Conservation (phyloP, 1,139 yeast genomes). For the Yamadazyma siamensis region DNA sequence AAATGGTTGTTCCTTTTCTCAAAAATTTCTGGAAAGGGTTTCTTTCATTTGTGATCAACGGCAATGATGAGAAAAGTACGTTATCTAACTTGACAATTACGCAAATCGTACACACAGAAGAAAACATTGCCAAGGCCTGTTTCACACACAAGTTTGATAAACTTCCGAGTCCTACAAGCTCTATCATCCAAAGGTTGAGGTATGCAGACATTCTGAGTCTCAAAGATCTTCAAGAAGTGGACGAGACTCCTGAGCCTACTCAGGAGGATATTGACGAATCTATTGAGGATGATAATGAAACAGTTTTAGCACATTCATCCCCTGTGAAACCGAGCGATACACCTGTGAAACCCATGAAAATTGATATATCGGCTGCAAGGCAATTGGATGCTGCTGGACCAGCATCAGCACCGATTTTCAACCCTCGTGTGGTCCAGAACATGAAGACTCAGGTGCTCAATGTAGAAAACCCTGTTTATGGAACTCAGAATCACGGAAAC, state of each 20-base stretch:
- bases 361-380: conserved; percentile 17
- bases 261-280: conserved; percentile 2
- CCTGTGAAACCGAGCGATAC: conserved; percentile 23
- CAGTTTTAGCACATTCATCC: conserved; percentile 40
- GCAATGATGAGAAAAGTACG: conserved; percentile 25
- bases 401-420: conserved; percentile 34
- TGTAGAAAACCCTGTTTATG: too few species aligned
- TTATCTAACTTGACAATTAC: conserved; percentile 18
- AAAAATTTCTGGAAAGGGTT: conserved; percentile 41
- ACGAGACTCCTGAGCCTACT: conserved; percentile 6
- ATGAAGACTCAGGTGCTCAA: conserved; percentile 3
- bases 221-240: conserved; percentile 9
- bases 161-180: conserved; percentile 7
- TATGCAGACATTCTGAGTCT: conserved; percentile 7
- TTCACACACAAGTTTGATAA: conserved; percentile 27
- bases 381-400: conserved; percentile 22
- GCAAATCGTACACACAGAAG: conserved; percentile 32
- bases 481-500: too few species aligned
- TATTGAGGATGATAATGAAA: conserved; percentile 35
- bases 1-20: conserved; percentile 38
- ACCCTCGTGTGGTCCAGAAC: conserved; percentile 16
- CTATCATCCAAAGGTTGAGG: conserved; percentile 6
- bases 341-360: conserved; percentile 15
- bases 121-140: conserved; percentile 21
- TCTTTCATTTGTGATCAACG: conserved; percentile 34